These are phyloP conservation scores for Ceratocystis cacaofunesta DNA, from an alignment of 2,329 filamentous ascomycete species.

Conservation along the genomic window DNA sequence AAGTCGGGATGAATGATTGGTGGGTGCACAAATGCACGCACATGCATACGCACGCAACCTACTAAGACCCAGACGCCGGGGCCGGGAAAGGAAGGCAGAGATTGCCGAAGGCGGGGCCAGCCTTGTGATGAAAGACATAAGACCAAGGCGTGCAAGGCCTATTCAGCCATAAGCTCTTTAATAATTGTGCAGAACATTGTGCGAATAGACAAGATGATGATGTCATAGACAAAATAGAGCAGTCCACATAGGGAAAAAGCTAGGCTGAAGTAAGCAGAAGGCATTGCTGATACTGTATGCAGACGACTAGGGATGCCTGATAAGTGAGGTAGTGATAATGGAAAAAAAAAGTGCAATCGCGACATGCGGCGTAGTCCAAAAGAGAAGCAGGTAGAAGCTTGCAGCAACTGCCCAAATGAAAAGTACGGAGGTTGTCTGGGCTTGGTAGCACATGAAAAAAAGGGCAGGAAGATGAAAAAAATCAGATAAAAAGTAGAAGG, in stretches of 20 bases:
- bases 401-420: not conserved
- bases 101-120: not conserved
- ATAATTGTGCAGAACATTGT: not conserved
- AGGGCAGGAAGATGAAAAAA: not conserved
- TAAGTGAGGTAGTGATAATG: not conserved
- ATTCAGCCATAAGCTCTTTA: not conserved
- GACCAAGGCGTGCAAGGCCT: not conserved
- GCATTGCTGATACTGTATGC: not conserved
- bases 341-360: not conserved
- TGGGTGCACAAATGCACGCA: not conserved
- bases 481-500: not conserved
- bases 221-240: not conserved
- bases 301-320: not conserved
- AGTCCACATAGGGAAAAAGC: not conserved
- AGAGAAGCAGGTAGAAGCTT: not conserved
- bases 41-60: not conserved
- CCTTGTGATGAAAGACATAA: not conserved
- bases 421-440: not conserved
- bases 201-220: not conserved
- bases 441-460: not conserved
- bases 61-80: not conserved
- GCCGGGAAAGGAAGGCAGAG: too few species aligned
- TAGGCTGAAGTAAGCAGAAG: not conserved
- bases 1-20: not conserved
- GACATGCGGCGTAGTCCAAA: not conserved